Percentiles rank a stretch among this genome's conserved stretches.
Evolutionary conservation across 2,329 filamentous ascomycete species (phyloP).

Genomic region (Xylogone sp.): DNA sequence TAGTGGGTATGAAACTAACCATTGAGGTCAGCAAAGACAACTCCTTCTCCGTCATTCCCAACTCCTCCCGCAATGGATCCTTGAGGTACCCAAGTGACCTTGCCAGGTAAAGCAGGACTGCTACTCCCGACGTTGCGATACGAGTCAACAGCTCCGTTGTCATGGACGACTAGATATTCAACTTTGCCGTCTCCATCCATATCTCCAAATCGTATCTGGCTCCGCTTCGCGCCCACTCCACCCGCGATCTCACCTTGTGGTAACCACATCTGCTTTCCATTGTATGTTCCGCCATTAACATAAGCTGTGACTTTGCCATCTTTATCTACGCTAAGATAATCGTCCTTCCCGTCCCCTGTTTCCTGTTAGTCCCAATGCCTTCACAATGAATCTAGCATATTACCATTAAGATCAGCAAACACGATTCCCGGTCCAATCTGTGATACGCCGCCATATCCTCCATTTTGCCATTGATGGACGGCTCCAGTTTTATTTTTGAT

Average conservation of each 20-base stretch:
- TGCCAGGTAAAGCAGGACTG: too few relatives aligned
- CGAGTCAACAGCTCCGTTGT: slow-evolving; percentile 1
- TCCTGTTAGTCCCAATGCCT: too few relatives aligned
- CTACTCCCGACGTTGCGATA: background rate
- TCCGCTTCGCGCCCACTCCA: slow-evolving; percentile 4
- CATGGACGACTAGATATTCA: slow-evolving; percentile 4
- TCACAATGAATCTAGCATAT: too few relatives aligned
- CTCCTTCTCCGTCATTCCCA: slow-evolving; percentile 1
- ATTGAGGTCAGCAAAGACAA: slow-evolving; percentile 8
- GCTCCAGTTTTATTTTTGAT: slow-evolving; percentile 1
- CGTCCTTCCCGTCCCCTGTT: background rate
- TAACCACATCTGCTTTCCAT: background rate
- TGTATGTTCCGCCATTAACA: background rate
- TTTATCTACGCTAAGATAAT: background rate
- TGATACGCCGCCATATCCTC: background rate
- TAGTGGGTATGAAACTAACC: too few relatives aligned
- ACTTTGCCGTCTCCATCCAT: slow-evolving; percentile 6
- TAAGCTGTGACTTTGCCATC: background rate
- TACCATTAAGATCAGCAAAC: slow-evolving; percentile 5
- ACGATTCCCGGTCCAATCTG: background rate
- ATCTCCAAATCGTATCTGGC: slow-evolving; percentile 5
- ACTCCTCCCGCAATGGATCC: slow-evolving; percentile 7
- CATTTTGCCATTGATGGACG: slow-evolving; percentile 1
- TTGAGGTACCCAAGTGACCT: background rate
- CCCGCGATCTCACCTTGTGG: slow-evolving; percentile 6